Conservation (phyloP, 148 eudicot genomes). For the Salicornia ramosissima region DNA sequence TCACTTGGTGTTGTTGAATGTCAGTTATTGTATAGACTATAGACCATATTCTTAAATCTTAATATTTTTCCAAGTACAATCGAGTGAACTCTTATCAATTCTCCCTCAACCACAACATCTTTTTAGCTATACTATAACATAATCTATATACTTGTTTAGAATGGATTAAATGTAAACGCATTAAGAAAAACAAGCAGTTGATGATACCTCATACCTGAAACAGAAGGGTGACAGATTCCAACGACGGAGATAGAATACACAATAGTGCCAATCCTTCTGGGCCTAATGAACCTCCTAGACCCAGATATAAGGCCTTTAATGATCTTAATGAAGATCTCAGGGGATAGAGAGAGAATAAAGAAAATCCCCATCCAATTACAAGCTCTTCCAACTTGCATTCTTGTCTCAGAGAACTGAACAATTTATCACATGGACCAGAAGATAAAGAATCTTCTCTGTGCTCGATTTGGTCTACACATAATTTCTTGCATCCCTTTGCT, state of each 20-base stretch:
- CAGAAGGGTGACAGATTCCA: constrained; percentile 61
- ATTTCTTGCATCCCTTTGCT: constrained; percentile 60
- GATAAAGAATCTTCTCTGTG: constrained; percentile 16
- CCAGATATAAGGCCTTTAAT: constrained; percentile 51
- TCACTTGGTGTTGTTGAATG: too few relatives aligned
- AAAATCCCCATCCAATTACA: constrained; percentile 85
- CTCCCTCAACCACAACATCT: background rate
- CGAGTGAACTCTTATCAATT: too few relatives aligned
- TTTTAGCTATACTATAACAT: background rate
- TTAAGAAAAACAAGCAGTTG: background rate
- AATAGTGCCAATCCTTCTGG: constrained; percentile 55
- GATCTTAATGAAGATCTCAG: constrained; percentile 47
- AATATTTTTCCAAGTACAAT: too few relatives aligned
- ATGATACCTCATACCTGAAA: constrained; percentile 75
- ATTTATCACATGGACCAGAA: constrained; percentile 25
- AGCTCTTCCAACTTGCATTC: constrained; percentile 61
- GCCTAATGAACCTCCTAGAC: constrained; percentile 80
- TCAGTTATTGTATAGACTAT: too few relatives aligned
- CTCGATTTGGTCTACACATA: constrained; percentile 28
- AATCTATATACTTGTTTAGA: background rate
- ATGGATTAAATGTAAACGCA: background rate
- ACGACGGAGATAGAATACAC: constrained; percentile 48
- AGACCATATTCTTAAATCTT: too few relatives aligned
- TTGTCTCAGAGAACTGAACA: constrained; percentile 43
- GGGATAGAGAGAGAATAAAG: constrained; percentile 41